Evolutionary conservation across 768 basidiomycete genomes (phyloP), one percentile per base, ranked within the genome.

Genomic region (Psilocybe sp.): DNA sequence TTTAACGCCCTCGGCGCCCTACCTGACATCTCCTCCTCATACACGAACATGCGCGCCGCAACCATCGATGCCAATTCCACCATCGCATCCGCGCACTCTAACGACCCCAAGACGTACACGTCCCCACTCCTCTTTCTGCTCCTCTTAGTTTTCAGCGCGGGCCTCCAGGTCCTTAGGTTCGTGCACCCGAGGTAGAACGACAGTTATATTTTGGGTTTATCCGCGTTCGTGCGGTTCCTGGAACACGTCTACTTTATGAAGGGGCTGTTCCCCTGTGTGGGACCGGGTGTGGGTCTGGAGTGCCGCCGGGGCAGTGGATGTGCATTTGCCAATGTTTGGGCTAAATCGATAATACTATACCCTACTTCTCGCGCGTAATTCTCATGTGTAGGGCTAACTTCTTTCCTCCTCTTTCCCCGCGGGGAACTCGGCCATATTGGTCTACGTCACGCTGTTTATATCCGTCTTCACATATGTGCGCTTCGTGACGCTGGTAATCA

Each of bases 271-370:
- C 97, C n/a, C 97, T 0, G 73, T 78, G 62, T 94, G 88, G 82
- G 89, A 95, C 63, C 81, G 79, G 60, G 81, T 95, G 65, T 95
- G 94, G 85, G 65, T 92, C 6, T 90, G 87, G 83, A 89, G 82
- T 54, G 64, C 82, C 2, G 61, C 91, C 12, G 88, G 85, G 3
- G 89, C 87, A 1, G 51, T 91, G 12, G 96, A 98, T 62, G 93
- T 90, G 2, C 92, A 94, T 64, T 64, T 91, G 37, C 82, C 84
- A 0, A 58, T 93, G 14, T 68, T 90, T 51, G 80, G 82, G 51
- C 70, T 80, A 90, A 28, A 28, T 28, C 23, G 23, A 28, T 3
- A 3, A 4, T 3, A 28, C 23, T 28, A 7, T 28, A 7, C 23
- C 23, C 23, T 7, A 28, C 23, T 7, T 28, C 23, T 28, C 23